Evolutionary conservation across 495 filamentous ascomycete genomes (phyloP), one percentile per base, ranked within the genome.

Genomic region (Trichocladium uniseriatum): DNA sequence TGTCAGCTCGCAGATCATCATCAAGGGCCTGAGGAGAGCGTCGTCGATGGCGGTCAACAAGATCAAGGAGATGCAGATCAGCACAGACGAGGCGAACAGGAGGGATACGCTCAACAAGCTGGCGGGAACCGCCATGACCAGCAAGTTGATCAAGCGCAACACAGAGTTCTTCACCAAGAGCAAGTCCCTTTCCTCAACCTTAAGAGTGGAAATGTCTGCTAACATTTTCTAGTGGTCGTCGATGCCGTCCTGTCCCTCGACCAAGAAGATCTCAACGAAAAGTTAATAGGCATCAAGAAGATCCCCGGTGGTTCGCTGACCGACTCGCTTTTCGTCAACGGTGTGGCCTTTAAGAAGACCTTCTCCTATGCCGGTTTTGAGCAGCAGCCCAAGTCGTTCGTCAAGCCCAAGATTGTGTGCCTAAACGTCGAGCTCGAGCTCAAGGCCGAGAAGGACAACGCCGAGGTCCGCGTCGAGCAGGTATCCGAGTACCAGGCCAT

Each of bases 401-500:
- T 74, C 60, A 80, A 95, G 69, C 92, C 92, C 39, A 90, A 87
- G 69, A 94, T 98, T 57, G 83, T 95, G 45, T 95, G 90, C 70
- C 73, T 98, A 54, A 98, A 96, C 66, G 92, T 98, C 48, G 92
- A 98, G 68, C 75, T 98, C 46, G 92, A 98, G 69, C 72, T 98
- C 55, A 98, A 98, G 79, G 87, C 84, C 53, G 92, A 98, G 68
- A 98, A 96, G 74, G 92, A 98, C 72, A 98, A 98, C 59, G 92
- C 92, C 40, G 92, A 98, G 70, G 89, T 98, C 49, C 80, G 92
- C 54, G 89, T 98, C 39, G 92, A 96, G 70, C 92, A 97, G 62
- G 92, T 98, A 49, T 94, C 91, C 24, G 92, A 98, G 72, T 98
- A 98, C 74, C 92, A 98, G 71, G 92, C 92, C 41, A 94, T 98